A percentile compares a stretch with the other conserved stretches of the same genome.
These are phyloP conservation scores for Rhizophagus clarus DNA, from an alignment of 192 early-diverging fungal genomes.

Conservation along the genomic window DNA sequence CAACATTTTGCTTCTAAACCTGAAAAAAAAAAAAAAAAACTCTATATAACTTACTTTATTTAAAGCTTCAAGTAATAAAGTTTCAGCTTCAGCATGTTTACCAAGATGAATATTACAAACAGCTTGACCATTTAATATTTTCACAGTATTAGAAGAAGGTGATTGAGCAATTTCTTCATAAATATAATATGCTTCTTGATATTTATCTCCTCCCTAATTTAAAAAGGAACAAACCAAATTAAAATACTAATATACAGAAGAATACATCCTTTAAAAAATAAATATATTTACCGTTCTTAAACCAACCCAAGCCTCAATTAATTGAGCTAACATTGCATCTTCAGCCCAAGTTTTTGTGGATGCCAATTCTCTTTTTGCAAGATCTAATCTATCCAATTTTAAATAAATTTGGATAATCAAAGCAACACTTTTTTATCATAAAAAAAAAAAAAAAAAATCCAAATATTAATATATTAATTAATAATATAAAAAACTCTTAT, in stretches of 20 bases:
- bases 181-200: conserved; percentile 88
- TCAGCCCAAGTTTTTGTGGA: conserved; percentile 87
- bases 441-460: conserved; percentile 7
- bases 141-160: conserved; percentile 66
- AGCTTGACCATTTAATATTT: conserved; percentile 80
- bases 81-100: conserved; percentile 81
- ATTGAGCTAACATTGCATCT: conserved; percentile 90
- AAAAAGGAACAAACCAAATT: background rate
- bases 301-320: conserved; percentile 90
- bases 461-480: background rate
- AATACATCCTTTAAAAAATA: background rate
- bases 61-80: conserved; percentile 76
- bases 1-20: too few relatives aligned
- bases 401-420: conserved; percentile 80
- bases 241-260: background rate
- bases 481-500: too few relatives aligned
- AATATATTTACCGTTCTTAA: conserved; percentile 54
- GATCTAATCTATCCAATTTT: conserved; percentile 77
- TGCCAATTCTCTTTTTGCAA: conserved; percentile 82
- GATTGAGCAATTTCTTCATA: conserved; percentile 93
- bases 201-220: conserved; percentile 71
- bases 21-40: too few relatives aligned
- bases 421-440: conserved; percentile 53
- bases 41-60: conserved; percentile 49
- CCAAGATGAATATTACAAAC: conserved; percentile 79